Conservation (phyloP, 2,329 filamentous ascomycete species). For the Thyridium curvatum region DNA sequence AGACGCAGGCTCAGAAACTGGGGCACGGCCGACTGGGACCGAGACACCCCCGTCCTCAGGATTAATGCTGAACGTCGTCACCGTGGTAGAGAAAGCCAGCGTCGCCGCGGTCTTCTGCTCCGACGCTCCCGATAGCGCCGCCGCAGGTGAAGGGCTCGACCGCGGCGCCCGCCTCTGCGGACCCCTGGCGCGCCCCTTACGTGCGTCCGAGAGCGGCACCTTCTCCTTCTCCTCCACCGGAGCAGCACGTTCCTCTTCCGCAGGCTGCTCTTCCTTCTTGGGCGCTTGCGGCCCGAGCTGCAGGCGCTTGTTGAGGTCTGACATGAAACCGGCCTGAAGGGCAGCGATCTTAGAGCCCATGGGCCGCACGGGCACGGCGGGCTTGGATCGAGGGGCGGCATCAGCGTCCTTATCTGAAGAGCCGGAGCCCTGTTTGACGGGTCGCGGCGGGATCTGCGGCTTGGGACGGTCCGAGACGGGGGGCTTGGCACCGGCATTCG, state of each 20-base stretch:
- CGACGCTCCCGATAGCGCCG: constrained; percentile 19
- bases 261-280: constrained; percentile 64
- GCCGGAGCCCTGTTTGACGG: constrained; percentile 45
- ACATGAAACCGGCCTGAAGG: constrained; percentile 86
- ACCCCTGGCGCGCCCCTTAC: constrained; percentile 84
- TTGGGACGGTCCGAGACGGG: constrained; percentile 48
- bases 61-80: constrained; percentile 47
- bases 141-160: constrained; percentile 17
- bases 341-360: constrained; percentile 83
- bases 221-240: constrained; percentile 59
- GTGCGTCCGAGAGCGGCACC: constrained; percentile 76
- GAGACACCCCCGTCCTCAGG: constrained; percentile 40
- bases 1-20: not conserved
- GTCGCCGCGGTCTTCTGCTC: constrained; percentile 26
- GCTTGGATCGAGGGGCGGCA: constrained; percentile 64
- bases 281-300: constrained; percentile 76
- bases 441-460: constrained; percentile 55
- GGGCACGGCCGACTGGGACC: constrained; percentile 19
- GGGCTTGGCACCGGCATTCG: constrained; percentile 36
- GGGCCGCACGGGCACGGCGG: constrained; percentile 72
- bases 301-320: constrained; percentile 83
- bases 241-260: constrained; percentile 49
- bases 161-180: constrained; percentile 53
- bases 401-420: constrained; percentile 25
- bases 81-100: constrained; percentile 39